phyloP scores from a whole-genome alignment of 2,329 filamentous ascomycete species.

The Cytospora paraplurivora region DNA sequence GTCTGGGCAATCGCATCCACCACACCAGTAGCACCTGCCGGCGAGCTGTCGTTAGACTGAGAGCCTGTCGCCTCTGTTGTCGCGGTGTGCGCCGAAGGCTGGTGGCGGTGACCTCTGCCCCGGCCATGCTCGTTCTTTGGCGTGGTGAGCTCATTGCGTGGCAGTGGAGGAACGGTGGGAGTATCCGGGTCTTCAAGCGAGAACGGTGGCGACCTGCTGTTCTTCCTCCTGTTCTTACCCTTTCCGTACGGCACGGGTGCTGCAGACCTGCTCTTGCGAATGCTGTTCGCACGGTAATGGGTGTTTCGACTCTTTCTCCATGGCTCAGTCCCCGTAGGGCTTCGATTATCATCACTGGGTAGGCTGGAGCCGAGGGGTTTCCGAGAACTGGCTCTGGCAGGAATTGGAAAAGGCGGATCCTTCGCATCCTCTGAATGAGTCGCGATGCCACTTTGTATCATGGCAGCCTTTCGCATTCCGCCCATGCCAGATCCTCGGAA shows the following conservation, averaged over 20 bases:
- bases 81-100: slow-evolving; percentile 62
- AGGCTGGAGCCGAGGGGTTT: slow-evolving; percentile 68
- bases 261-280: slow-evolving; percentile 84
- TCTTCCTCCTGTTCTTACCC: slow-evolving; percentile 50
- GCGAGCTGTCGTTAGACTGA: slow-evolving; percentile 58
- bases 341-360: slow-evolving; percentile 72
- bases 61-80: slow-evolving; percentile 48
- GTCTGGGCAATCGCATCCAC: slow-evolving; percentile 97
- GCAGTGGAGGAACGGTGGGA: slow-evolving; percentile 71
- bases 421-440: slow-evolving; percentile 64
- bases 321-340: slow-evolving; percentile 68
- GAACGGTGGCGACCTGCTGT: slow-evolving; percentile 65
- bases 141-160: slow-evolving; percentile 69
- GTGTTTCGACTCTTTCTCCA: slow-evolving; percentile 53
- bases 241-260: slow-evolving; percentile 65
- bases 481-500: slow-evolving; percentile 40
- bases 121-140: slow-evolving; percentile 47
- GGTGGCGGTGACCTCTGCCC: slow-evolving; percentile 48
- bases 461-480: slow-evolving; percentile 74
- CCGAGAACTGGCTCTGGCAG: slow-evolving; percentile 83
- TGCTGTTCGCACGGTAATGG: slow-evolving; percentile 61
- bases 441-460: slow-evolving; percentile 78
- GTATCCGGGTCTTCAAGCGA: slow-evolving; percentile 70
- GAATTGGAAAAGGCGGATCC: slow-evolving; percentile 88
- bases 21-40: slow-evolving; percentile 73